Evolutionary conservation across 1,139 yeast genomes (phyloP), one percentile per base, ranked within the genome.

Genomic region (Hyphopichia fennica): DNA sequence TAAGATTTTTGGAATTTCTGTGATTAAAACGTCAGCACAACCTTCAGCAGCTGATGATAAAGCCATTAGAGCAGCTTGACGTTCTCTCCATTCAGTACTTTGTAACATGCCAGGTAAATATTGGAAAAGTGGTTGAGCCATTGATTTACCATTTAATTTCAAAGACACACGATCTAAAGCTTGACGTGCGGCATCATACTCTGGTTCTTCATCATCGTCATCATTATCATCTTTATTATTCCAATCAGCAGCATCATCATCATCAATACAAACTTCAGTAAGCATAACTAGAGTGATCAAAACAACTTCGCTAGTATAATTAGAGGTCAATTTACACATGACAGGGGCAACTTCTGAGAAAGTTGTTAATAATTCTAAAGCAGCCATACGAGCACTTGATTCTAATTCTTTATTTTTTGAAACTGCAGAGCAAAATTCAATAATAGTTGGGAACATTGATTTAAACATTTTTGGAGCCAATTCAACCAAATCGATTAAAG

Each of bases 61-160:
- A 0, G 97, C 98, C 98, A 93, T 93, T 45, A 93, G 72, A 2
- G 98, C 96, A 14, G 96, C 99, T 63, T 90, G 96, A 48, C 97
- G 84, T 63, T 90, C 96, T 62, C 96, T 84, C 99, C 99, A 93
- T 48, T 81, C 79, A 32, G 69, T 58, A 1, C 96, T 84, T 44
- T 72, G 72, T 28, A 87, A 67, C 96, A 93, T 86, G 42, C 79
- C 80, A 13, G 97, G 96, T 48, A 93, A 72, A 64, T 82, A 87
- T 57, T 85, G 89, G 67, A 93, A 93, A 45, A 93, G 71, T 18
- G 96, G 95, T 18, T 84, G 84, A 14, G 96, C 95, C 49, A 93
- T 74, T 9, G 85, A 75, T 57, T 84, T 85, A 34, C 97, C 98
- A 34, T 87, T 91, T 42, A 93, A 74, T 56, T 81, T 84, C 52